Base-by-base conservation (phyloP, 495 filamentous ascomycete species). In the Hypomontagnella monticulosa region DNA sequence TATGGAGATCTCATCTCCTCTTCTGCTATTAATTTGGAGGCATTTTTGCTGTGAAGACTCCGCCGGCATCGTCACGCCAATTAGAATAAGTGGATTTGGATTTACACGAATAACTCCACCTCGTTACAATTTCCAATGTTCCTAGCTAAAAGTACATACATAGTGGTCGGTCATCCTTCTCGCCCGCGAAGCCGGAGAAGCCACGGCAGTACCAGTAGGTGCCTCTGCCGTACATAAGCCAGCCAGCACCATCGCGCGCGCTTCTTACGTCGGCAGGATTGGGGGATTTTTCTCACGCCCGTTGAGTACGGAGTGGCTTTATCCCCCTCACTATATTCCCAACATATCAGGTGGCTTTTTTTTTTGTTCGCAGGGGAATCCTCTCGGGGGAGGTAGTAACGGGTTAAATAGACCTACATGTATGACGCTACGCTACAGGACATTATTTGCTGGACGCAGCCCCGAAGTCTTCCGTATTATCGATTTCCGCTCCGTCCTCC, bases 141-240 rank as follows among this genome's bases (percentile, higher is more conserved):
- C 16, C 41, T 43, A 43, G n/a, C 16, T 43, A 43, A 43, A 10
- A 11, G n/a, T 38, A 10, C n/a, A 15, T 50, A 15, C 23, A 14
- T n/a, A 49, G 46, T 32, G 33, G 32, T 20, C 18, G 30, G 27
- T 32, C 30, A 50, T 32, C 16, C 20, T 55, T 48, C 12, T 6
- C 36, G 15, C 11, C 27, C 33, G 19, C 49, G 15, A 36, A 42
- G 14, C 46, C 11, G n/a, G 14, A 12, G 11, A 44, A 51, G 43
- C 23, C 53, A 57, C 61, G 5, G 27, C 52, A 50, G 46, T 18
- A 42, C 36, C 19, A 30, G 33, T 42, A 33, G 2, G 15, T 3
- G 15, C 23, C 23, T 27, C 23, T 27, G 4, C 2, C 4, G 6
- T 50, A n/a, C 4, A 14, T 20, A 30, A 27, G 42, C 12, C 14